Conservation (phyloP, 169 alveolate genomes). For the Plasmodium reichenowi region DNA sequence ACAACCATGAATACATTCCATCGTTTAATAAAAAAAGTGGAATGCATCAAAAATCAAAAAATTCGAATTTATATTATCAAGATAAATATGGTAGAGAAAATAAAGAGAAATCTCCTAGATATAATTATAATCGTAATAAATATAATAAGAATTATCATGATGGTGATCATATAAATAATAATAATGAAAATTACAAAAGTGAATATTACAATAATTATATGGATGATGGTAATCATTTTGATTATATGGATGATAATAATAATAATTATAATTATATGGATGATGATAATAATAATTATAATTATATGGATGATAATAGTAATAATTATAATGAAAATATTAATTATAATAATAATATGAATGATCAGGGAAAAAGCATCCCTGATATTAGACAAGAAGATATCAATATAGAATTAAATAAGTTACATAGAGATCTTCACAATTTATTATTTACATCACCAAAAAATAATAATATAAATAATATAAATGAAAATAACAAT, state of each 20-base stretch:
- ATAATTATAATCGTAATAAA: slow-evolving; percentile 3
- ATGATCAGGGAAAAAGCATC: not conserved
- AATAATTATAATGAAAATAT: not conserved
- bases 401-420: slow-evolving; percentile 18
- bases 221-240: slow-evolving; percentile 1
- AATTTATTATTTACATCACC: slow-evolving; percentile 34
- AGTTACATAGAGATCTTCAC: slow-evolving; percentile 47
- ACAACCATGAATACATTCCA: slow-evolving; percentile 7
- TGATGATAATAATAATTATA: slow-evolving; percentile 2
- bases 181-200: not conserved
- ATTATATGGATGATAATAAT: not conserved
- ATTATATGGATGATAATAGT: slow-evolving; percentile 3
- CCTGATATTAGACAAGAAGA: not conserved
- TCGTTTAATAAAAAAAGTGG: slow-evolving; percentile 13
- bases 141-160: slow-evolving; percentile 9
- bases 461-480: not conserved
- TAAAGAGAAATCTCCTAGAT: slow-evolving; percentile 7
- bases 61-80: not conserved
- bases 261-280: slow-evolving; percentile 6
- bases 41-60: slow-evolving; percentile 19
- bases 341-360: not conserved
- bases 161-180: slow-evolving; percentile 3
- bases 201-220: too few species aligned
- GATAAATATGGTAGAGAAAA: slow-evolving; percentile 16
- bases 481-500: not conserved